phyloP scores from a whole-genome alignment of 192 early-diverging fungal species.

The Gaertneriomyces sp. region DNA sequence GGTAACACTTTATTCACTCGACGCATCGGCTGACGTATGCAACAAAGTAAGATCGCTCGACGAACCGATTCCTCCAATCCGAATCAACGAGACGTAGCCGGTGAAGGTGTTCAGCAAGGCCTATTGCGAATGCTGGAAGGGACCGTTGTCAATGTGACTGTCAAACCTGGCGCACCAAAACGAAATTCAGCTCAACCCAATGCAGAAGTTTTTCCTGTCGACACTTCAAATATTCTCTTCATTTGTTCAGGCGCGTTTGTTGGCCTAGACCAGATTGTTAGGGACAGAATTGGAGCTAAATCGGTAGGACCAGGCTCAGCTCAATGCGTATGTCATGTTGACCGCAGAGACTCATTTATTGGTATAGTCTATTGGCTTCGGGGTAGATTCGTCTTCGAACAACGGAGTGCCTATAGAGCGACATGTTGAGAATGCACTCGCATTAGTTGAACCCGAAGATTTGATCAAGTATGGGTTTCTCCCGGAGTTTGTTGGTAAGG shows the following conservation, averaged over 20 bases:
- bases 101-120: slow-evolving; percentile 87
- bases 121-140: slow-evolving; percentile 85
- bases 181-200: slow-evolving; percentile 17
- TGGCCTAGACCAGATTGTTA: slow-evolving; percentile 76
- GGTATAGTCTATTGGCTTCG: slow-evolving; percentile 68
- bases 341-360: not conserved
- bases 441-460: slow-evolving; percentile 70
- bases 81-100: slow-evolving; percentile 70
- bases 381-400: slow-evolving; percentile 32
- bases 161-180: slow-evolving; percentile 60
- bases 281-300: slow-evolving; percentile 68
- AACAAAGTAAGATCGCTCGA: slow-evolving; percentile 69
- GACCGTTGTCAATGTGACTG: slow-evolving; percentile 79
- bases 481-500: slow-evolving; percentile 78
- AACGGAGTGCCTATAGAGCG: too few relatives aligned
- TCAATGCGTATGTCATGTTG: not conserved
- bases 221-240: slow-evolving; percentile 89
- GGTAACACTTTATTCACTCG: not conserved
- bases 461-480: slow-evolving; percentile 83
- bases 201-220: slow-evolving; percentile 79
- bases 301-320: slow-evolving; percentile 28
- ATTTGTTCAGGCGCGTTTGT: slow-evolving; percentile 87
- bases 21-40: too few relatives aligned
- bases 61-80: slow-evolving; percentile 64
- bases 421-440: slow-evolving; percentile 45